These are phyloP conservation scores for Globisporangium polare DNA, from an alignment of 352 stramenopile species.

Conservation along the genomic window DNA sequence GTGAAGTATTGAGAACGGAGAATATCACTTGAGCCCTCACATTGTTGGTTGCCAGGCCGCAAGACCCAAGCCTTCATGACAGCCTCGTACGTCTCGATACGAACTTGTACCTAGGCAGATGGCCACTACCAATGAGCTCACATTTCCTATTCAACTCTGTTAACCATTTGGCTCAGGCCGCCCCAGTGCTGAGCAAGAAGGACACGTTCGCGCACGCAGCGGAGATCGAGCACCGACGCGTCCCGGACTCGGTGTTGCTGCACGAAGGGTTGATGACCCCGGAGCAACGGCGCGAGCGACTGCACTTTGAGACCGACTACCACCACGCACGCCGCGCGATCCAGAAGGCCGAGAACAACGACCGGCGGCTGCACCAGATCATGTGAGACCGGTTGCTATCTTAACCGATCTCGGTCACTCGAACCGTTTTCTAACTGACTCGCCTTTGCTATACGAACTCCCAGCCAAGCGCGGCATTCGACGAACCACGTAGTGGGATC, in stretches of 20 bases:
- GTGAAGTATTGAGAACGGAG: too few relatives aligned
- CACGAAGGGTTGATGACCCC: constrained; percentile 75
- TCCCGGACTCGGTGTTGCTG: constrained; percentile 48
- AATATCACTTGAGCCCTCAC: too few relatives aligned
- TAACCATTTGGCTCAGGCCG: constrained; percentile 16
- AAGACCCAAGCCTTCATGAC: neutral
- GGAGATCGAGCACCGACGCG: constrained; percentile 39
- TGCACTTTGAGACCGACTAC: constrained; percentile 60
- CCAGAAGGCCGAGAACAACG: constrained; percentile 54
- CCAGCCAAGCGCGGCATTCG: constrained; percentile 42
- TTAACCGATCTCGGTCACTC: neutral
- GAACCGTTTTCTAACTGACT: neutral
- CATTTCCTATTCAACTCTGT: neutral
- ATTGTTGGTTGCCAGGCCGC: constrained; percentile 3
- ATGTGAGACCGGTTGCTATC: constrained; percentile 34
- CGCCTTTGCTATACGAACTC: neutral
- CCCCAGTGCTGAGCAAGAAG: constrained; percentile 43
- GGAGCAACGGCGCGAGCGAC: constrained; percentile 60
- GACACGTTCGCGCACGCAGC: constrained; percentile 40
- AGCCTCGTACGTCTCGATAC: constrained; percentile 10
- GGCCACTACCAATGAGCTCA: neutral
- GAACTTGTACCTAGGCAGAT: neutral
- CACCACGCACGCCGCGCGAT: constrained; percentile 45
- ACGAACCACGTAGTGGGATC: constrained; percentile 49
- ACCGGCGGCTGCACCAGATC: constrained; percentile 63